Evolutionary conservation across 1,284 basidiomycete genomes (phyloP).

Genomic region (Leccinum proliferum): DNA sequence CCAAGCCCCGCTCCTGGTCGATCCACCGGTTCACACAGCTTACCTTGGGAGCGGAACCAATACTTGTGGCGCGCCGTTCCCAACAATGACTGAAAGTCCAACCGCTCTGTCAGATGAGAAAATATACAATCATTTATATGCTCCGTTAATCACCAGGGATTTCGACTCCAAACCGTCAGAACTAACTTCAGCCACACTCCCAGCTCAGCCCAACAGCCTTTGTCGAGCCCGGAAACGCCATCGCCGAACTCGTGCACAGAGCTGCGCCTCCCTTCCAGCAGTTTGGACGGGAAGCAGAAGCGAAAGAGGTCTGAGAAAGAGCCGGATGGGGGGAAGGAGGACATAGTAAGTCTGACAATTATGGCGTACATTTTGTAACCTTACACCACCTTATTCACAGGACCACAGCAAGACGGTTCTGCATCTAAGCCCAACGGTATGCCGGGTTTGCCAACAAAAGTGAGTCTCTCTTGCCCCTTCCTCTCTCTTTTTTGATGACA

Average conservation of each 20-base stretch:
- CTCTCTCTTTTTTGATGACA: background rate
- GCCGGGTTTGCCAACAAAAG: background rate
- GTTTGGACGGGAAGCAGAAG: background rate
- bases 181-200: too few relatives aligned
- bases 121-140: background rate
- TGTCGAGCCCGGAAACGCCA: too few relatives aligned
- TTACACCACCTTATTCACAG: background rate
- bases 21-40: too few relatives aligned
- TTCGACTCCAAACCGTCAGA: too few relatives aligned
- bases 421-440: background rate
- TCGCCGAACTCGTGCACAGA: too few relatives aligned
- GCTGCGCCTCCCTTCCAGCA: background rate
- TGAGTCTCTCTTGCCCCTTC: background rate
- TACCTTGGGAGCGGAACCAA: too few relatives aligned
- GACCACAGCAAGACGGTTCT: background rate
- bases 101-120: background rate
- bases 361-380: background rate
- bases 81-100: background rate
- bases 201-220: too few relatives aligned
- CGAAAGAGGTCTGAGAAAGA: too few relatives aligned
- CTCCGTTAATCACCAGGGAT: too few relatives aligned
- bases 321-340: background rate
- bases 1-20: background rate
- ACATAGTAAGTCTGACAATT: constrained; percentile 1
- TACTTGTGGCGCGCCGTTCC: too few relatives aligned